Conservation (phyloP, 495 filamentous ascomycete species). For the Cercophora newfieldiana region DNA sequence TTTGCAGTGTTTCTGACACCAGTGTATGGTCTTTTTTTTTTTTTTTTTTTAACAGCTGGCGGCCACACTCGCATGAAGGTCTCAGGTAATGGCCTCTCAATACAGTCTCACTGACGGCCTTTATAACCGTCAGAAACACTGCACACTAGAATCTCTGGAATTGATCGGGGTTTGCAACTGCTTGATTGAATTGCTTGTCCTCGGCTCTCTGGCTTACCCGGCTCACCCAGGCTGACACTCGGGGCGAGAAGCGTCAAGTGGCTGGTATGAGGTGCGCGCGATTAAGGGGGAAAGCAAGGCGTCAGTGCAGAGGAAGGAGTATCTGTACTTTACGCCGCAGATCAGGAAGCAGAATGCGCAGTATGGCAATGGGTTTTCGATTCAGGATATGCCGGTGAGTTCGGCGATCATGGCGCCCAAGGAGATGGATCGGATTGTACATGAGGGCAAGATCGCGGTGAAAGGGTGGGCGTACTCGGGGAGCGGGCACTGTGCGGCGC, state of each 20-base stretch:
- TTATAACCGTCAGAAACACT: too few relatives aligned
- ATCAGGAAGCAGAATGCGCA: slow-evolving; percentile 60
- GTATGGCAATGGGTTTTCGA: slow-evolving; percentile 55
- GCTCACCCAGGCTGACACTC: too few relatives aligned
- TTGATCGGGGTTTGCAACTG: too few relatives aligned
- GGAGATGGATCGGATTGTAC: slow-evolving; percentile 54
- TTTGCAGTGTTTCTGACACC: too few relatives aligned
- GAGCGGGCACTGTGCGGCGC: slow-evolving; percentile 58
- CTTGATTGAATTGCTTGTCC: too few relatives aligned
- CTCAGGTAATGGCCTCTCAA: too few relatives aligned
- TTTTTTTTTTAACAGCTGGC: too few relatives aligned
- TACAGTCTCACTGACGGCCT: too few relatives aligned
- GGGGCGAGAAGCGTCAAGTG: slow-evolving; percentile 59
- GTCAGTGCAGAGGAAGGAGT: slow-evolving; percentile 53
- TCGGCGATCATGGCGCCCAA: slow-evolving; percentile 59
- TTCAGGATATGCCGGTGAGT: slow-evolving; percentile 65
- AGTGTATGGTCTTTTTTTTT: too few relatives aligned
- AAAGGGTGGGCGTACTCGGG: slow-evolving; percentile 63
- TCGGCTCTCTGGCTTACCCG: too few relatives aligned
- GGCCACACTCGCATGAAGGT: too few relatives aligned
- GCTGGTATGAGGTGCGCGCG: slow-evolving; percentile 55
- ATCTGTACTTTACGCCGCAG: slow-evolving; percentile 60
- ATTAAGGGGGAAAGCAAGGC: slow-evolving; percentile 43
- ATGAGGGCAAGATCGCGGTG: slow-evolving; percentile 53
- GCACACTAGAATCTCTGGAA: too few relatives aligned